These are phyloP conservation scores for Glomus cerebriforme DNA, from an alignment of 192 early-diverging fungal species.

Conservation along the genomic window DNA sequence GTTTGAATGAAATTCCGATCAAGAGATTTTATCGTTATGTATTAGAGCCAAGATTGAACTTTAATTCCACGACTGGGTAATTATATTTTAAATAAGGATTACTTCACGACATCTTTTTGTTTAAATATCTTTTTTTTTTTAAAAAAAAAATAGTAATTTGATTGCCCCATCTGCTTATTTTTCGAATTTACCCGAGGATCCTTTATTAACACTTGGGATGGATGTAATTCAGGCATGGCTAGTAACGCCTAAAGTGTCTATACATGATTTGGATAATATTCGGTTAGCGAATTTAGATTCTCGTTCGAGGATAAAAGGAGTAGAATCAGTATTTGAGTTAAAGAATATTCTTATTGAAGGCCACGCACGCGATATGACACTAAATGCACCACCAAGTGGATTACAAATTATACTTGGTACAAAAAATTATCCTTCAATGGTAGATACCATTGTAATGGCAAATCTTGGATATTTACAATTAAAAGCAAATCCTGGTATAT, in stretches of 20 bases:
- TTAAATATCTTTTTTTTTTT: background rate
- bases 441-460: constrained; percentile 98
- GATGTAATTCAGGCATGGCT: constrained; percentile 92
- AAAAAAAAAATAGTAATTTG: constrained; percentile 31
- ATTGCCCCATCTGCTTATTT: constrained; percentile 66
- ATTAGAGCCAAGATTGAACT: constrained; percentile 60
- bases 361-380: constrained; percentile 73
- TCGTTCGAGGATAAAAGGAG: constrained; percentile 41
- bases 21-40: constrained; percentile 93
- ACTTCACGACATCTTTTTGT: background rate
- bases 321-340: constrained; percentile 78
- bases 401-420: constrained; percentile 89
- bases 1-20: constrained; percentile 69
- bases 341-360: constrained; percentile 89
- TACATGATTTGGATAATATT: constrained; percentile 94
- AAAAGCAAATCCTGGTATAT: constrained; percentile 90
- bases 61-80: constrained; percentile 55
- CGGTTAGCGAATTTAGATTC: constrained; percentile 56
- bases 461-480: constrained; percentile 97
- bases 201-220: constrained; percentile 84
- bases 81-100: background rate
- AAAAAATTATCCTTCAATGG: constrained; percentile 53
- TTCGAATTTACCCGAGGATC: constrained; percentile 69
- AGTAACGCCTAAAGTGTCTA: constrained; percentile 75
- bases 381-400: constrained; percentile 81